Percentiles rank a stretch among this genome's conserved stretches.
Conservation (phyloP, 495 filamentous ascomycete genomes). For the Penicillium chermesinum region DNA sequence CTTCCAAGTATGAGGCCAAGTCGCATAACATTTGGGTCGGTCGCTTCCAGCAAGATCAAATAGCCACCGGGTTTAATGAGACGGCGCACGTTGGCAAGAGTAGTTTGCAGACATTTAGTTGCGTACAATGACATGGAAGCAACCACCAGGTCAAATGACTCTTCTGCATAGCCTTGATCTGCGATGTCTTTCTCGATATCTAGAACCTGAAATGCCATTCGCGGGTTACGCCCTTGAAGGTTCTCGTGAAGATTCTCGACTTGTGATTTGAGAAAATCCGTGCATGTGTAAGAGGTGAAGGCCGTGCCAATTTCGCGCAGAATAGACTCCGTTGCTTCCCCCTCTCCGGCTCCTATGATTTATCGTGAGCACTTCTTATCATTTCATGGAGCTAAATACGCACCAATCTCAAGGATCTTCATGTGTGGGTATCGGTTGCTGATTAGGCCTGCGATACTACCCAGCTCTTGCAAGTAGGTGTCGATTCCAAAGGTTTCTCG, state of each 20-base stretch:
- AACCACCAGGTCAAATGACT: constrained; percentile 47
- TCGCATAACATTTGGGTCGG: constrained; percentile 24
- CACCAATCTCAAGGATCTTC: constrained; percentile 36
- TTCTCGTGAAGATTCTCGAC: constrained; percentile 28
- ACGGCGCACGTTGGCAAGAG: constrained; percentile 20
- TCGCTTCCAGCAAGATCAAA: constrained; percentile 45
- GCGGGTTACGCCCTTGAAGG: constrained; percentile 13
- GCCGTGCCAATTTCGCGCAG: constrained; percentile 11
- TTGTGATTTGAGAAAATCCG: constrained; percentile 44
- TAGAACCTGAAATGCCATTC: constrained; percentile 42
- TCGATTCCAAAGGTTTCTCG: constrained; percentile 15
- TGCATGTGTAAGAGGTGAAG: constrained; percentile 43
- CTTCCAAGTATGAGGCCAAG: constrained; percentile 31
- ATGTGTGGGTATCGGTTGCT: constrained; percentile 27
- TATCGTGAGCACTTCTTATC: constrained; percentile 1
- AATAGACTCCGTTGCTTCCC: constrained; percentile 36
- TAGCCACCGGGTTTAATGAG: constrained; percentile 53
- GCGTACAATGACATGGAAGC: constrained; percentile 23
- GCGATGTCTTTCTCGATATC: constrained; percentile 37
- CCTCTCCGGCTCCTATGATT: constrained; percentile 29
- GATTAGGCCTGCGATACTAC: constrained; percentile 27
- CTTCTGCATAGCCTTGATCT: constrained; percentile 38
- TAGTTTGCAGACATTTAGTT: constrained; percentile 19
- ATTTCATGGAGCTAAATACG: neutral
- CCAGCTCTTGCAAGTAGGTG: constrained; percentile 13